Evolutionary conservation across 148 eudicot genomes (phyloP), one percentile per base, ranked within the genome.

Genomic region (Heliamphora exappendiculata): DNA sequence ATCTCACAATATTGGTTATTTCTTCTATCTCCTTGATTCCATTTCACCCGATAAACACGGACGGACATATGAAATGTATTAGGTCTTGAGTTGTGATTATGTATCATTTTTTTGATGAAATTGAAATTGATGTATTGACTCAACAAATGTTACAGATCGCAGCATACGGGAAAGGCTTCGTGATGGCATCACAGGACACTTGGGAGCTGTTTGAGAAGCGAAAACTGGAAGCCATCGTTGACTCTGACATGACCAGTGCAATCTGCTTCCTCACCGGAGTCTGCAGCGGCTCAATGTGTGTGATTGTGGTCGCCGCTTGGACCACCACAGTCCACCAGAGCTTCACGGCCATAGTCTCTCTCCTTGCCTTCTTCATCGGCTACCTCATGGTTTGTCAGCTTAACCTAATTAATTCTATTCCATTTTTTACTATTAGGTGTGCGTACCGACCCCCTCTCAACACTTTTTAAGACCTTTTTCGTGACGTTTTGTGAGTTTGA

Each of bases 261-360:
- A 88, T 95, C 20, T 92, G 98, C 86, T 95, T 95, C 79, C 91
- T 95, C 58, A 85, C 93, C 16, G 98, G 98, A 24, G 88, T 92
- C 22, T 95, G 98, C 79, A 95, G 94, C 24, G 98, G 98, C 72
- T 88, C 96, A 1, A 85, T 95, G 28, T 92, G 98, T 72, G 91
- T 87, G n/a, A 87, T 95, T 59, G 81, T 91, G 70, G 94, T 87
- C 64, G 91, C 97, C 62, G 89, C 97, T 51, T 95, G 98, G 98
- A 95, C 98, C 4, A 70, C 78, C 68, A 65, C 74, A 5, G 91
- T 91, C 24, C 93, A 95, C 67, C 76, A 82, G 36, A 75, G 78
- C 77, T 95, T 77, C 88, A 95, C 89, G 0, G 97, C 94, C 78
- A 91, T 96, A 76, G 72, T 91, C 59, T 87, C 96, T 11, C 85